Conservation (phyloP, 2,329 filamentous ascomycete genomes). For the Sarocladium oryzae region DNA sequence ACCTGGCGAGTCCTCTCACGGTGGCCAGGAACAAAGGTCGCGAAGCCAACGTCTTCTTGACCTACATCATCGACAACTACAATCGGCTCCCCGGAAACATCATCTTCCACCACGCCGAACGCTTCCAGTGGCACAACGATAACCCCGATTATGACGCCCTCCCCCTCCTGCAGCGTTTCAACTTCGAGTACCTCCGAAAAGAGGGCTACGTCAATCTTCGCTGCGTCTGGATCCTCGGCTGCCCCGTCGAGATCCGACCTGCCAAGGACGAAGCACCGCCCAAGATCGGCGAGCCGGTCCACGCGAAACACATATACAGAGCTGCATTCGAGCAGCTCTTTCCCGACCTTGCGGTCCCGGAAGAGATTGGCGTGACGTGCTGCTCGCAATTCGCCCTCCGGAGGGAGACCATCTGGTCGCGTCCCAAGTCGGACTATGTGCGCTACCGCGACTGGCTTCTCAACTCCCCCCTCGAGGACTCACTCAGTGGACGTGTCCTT, state of each 20-base stretch:
- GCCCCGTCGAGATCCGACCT: slow-evolving; percentile 41
- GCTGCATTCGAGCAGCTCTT: slow-evolving; percentile 35
- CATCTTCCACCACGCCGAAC: slow-evolving; percentile 42
- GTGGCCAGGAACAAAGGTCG: slow-evolving; percentile 44
- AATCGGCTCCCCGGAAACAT: slow-evolving; percentile 35
- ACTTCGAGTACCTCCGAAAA: slow-evolving; percentile 41
- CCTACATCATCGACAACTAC: slow-evolving; percentile 43
- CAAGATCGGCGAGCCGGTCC: slow-evolving; percentile 26
- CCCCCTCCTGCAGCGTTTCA: slow-evolving; percentile 40
- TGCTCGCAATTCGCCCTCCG: slow-evolving; percentile 61
- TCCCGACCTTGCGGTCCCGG: slow-evolving; percentile 36
- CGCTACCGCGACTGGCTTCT: slow-evolving; percentile 54
- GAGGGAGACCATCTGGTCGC: slow-evolving; percentile 39
- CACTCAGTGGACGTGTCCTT: slow-evolving; percentile 51
- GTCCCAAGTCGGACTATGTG: slow-evolving; percentile 47
- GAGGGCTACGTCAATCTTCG: slow-evolving; percentile 55
- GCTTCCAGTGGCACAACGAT: slow-evolving; percentile 49
- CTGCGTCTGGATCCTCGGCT: slow-evolving; percentile 53
- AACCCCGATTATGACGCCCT: slow-evolving; percentile 49
- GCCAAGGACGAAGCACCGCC: slow-evolving; percentile 27
- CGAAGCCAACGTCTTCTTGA: slow-evolving; percentile 48
- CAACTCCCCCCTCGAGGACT: slow-evolving; percentile 46
- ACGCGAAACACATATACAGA: slow-evolving; percentile 36
- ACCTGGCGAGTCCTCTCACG: slow-evolving; percentile 37
- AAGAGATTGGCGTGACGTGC: slow-evolving; percentile 49